Conservation (phyloP, 2,329 filamentous ascomycete species). For the Aspergillus latus region DNA sequence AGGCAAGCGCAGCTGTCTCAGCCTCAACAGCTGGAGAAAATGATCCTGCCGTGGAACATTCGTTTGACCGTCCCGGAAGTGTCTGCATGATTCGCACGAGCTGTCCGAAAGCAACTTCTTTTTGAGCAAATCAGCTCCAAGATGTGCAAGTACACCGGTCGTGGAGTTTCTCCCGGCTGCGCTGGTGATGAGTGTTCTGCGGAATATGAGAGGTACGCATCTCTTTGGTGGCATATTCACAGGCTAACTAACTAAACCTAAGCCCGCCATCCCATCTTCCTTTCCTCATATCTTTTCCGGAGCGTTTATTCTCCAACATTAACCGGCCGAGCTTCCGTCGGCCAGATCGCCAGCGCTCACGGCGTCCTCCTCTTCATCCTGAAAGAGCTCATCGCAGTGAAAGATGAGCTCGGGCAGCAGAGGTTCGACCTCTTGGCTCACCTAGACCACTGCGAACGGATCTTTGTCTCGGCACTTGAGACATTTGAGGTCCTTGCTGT, state of each 20-base stretch:
- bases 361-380: conserved; percentile 21
- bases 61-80: too few species aligned
- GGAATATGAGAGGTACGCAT: conserved; percentile 1
- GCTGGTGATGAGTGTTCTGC: conserved; percentile 2
- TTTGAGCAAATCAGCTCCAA: too few species aligned
- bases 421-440: conserved; percentile 18
- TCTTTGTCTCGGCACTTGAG: conserved; percentile 22
- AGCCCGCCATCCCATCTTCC: conserved; percentile 20
- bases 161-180: neutral
- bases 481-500: conserved; percentile 26
- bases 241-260: neutral
- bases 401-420: conserved; percentile 15
- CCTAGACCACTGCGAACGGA: conserved; percentile 13
- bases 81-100: too few species aligned
- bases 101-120: too few species aligned
- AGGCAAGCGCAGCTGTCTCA: conserved; percentile 15
- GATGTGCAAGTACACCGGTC: too few species aligned
- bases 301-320: conserved; percentile 23
- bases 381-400: conserved; percentile 21
- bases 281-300: conserved; percentile 23
- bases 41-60: too few species aligned
- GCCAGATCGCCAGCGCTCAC: conserved; percentile 20
- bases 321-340: conserved; percentile 12
- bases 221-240: neutral
- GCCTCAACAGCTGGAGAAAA: too few species aligned